A percentile compares a stretch with the other conserved stretches of the same genome.
Evolutionary conservation across 1,284 basidiomycete genomes (phyloP).

Genomic region (Cryptococcus amylolentus): DNA sequence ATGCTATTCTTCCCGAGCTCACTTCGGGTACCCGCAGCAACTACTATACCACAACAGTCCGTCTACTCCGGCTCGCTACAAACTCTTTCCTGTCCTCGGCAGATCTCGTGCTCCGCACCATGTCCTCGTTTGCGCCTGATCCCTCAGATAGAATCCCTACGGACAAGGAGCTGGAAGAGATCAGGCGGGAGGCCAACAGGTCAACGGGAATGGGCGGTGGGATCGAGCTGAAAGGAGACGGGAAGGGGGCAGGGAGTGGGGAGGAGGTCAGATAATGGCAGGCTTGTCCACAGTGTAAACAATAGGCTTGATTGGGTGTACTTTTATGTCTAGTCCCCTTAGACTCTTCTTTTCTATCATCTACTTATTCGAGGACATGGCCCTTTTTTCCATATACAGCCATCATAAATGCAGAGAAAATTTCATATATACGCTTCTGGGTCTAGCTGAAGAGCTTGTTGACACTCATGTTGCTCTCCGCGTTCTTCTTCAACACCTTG

Average conservation of each 20-base stretch:
- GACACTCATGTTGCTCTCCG: constrained; percentile 82
- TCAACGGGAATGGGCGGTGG: constrained; percentile 26
- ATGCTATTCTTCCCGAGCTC: background rate
- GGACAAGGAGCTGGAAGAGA: constrained; percentile 36
- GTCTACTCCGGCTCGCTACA: constrained; percentile 72
- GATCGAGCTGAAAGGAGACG: constrained; percentile 43
- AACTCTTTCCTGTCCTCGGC: constrained; percentile 84
- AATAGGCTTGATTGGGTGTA: background rate
- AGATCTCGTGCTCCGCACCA: constrained; percentile 75
- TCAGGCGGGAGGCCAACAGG: constrained; percentile 21
- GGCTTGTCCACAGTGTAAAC: background rate
- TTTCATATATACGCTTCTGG: background rate
- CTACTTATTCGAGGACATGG: background rate
- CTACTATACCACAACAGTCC: constrained; percentile 64
- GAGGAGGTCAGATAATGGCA: constrained; percentile 32
- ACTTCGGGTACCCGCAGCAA: constrained; percentile 14
- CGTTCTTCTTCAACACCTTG: constrained; percentile 91
- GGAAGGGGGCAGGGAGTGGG: constrained; percentile 40
- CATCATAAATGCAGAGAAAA: background rate
- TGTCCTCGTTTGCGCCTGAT: constrained; percentile 62
- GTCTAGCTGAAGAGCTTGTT: constrained; percentile 71
- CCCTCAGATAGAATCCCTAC: constrained; percentile 21
- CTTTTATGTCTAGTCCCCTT: background rate
- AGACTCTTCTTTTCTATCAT: background rate
- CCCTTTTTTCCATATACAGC: background rate